phyloP scores from a whole-genome alignment of 108 stramenopile species.

The Asterionellopsis glacialis region DNA sequence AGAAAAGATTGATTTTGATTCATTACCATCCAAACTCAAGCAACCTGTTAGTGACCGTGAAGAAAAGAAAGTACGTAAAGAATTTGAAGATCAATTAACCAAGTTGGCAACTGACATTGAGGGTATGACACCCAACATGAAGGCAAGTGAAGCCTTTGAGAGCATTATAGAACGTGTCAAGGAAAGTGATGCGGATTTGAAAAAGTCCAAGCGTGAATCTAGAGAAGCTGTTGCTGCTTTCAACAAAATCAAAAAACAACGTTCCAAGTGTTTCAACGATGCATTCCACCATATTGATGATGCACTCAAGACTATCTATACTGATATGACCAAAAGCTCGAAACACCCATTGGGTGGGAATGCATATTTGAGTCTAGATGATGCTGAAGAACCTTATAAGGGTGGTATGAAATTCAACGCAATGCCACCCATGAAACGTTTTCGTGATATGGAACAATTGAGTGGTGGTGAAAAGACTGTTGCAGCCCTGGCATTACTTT shows the following conservation, averaged over 20 bases:
- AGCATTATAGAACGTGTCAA: constrained; percentile 66
- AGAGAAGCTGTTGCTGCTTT: constrained; percentile 73
- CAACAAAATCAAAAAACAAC: constrained; percentile 64
- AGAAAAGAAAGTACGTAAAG: constrained; percentile 66
- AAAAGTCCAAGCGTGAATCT: constrained; percentile 64
- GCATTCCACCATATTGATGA: constrained; percentile 87
- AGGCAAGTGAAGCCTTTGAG: constrained; percentile 87
- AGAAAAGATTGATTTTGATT: constrained; percentile 72
- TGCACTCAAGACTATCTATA: constrained; percentile 91
- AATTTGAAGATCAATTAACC: constrained; percentile 68
- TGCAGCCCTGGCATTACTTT: constrained; percentile 95
- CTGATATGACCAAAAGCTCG: constrained; percentile 87
- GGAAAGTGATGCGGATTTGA: constrained; percentile 72
- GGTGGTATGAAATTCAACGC: constrained; percentile 98
- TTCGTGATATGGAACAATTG: constrained; percentile 98
- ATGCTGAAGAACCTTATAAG: constrained; percentile 93
- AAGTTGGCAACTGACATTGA: constrained; percentile 81
- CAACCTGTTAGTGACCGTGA: constrained; percentile 55
- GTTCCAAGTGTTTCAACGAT: constrained; percentile 77
- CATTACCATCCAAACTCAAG: constrained; percentile 57
- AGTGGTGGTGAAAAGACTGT: constrained; percentile 99
- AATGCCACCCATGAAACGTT: constrained; percentile 99
- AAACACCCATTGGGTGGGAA: constrained; percentile 94
- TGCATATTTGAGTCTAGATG: constrained; percentile 90
- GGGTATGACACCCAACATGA: constrained; percentile 94